Evolutionary conservation across 2,329 filamentous ascomycete genomes (phyloP).

Genomic region (Nothomitra cinnamomea): DNA sequence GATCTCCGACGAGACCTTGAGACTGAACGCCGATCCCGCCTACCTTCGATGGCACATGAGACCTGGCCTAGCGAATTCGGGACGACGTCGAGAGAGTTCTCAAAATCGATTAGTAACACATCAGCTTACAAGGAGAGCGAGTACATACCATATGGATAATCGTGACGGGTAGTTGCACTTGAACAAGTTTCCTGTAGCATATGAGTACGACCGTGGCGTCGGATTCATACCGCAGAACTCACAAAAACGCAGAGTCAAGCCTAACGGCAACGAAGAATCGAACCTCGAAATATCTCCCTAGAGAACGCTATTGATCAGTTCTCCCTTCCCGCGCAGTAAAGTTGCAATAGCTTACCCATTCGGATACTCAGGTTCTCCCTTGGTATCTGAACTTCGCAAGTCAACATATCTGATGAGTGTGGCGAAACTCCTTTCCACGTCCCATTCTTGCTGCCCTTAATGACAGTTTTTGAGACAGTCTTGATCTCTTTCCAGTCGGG

Average conservation of each 20-base stretch:
- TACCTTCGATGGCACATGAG: conserved; percentile 1
- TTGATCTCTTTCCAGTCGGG: conserved; percentile 34
- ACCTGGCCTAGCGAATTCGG: conserved; percentile 24
- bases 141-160: conserved; percentile 33
- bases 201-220: conserved; percentile 17
- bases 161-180: conserved; percentile 36
- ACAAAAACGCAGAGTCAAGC: conserved; percentile 12
- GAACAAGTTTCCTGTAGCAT: conserved; percentile 27
- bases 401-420: conserved; percentile 28
- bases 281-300: conserved; percentile 38
- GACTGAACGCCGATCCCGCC: background rate
- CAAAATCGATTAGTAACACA: conserved; percentile 7
- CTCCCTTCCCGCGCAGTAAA: background rate
- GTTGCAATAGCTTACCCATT: conserved; percentile 22
- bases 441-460: conserved; percentile 26
- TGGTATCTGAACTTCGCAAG: conserved; percentile 32
- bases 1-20: background rate
- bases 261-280: conserved; percentile 36
- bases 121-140: background rate
- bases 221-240: conserved; percentile 20
- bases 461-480: conserved; percentile 25
- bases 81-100: conserved; percentile 37
- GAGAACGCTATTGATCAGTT: conserved; percentile 9
- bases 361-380: conserved; percentile 33
- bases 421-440: conserved; percentile 29